Percentiles rank a stretch among this genome's conserved stretches.
Evolutionary conservation across 352 stramenopile species (phyloP).

Genomic region (Blastocystis sp.): DNA sequence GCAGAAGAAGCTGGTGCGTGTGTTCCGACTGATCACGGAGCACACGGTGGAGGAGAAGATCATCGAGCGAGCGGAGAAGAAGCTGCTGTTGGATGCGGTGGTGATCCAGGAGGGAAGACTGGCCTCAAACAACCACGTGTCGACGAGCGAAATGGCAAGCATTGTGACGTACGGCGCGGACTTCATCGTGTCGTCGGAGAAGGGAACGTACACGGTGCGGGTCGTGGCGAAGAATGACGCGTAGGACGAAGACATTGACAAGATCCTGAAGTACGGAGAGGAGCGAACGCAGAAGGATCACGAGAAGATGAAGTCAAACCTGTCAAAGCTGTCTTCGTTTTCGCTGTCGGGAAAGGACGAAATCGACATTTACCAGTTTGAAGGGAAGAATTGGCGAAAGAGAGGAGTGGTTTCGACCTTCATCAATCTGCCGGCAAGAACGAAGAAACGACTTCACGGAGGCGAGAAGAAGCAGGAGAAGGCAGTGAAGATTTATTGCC

Average conservation of each 20-base stretch:
- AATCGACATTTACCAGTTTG: constrained; percentile 38
- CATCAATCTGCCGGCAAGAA: constrained; percentile 25
- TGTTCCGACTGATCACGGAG: constrained; percentile 96
- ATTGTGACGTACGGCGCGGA: constrained; percentile 86
- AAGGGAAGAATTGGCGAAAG: constrained; percentile 63
- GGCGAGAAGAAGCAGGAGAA: not conserved
- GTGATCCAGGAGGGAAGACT: constrained; percentile 92
- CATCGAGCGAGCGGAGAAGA: constrained; percentile 91
- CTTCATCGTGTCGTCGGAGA: constrained; percentile 77
- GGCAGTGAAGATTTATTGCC: constrained; percentile 13
- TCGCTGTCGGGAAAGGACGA: constrained; percentile 21
- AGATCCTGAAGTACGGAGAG: constrained; percentile 84
- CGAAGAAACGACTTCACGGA: not conserved
- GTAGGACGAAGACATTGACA: constrained; percentile 85
- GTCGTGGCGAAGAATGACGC: constrained; percentile 70
- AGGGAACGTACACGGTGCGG: constrained; percentile 69
- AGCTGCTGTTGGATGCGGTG: constrained; percentile 94
- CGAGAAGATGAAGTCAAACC: constrained; percentile 78
- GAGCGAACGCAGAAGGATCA: constrained; percentile 85
- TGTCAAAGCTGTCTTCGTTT: not conserved
- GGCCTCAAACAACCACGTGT: constrained; percentile 72
- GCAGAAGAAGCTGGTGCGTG: constrained; percentile 93
- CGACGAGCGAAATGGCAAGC: constrained; percentile 94
- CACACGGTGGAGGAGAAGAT: constrained; percentile 98
- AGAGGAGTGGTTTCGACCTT: constrained; percentile 13